Evolutionary conservation across 495 filamentous ascomycete species (phyloP).

Genomic region (Hypoxylon perforatum): DNA sequence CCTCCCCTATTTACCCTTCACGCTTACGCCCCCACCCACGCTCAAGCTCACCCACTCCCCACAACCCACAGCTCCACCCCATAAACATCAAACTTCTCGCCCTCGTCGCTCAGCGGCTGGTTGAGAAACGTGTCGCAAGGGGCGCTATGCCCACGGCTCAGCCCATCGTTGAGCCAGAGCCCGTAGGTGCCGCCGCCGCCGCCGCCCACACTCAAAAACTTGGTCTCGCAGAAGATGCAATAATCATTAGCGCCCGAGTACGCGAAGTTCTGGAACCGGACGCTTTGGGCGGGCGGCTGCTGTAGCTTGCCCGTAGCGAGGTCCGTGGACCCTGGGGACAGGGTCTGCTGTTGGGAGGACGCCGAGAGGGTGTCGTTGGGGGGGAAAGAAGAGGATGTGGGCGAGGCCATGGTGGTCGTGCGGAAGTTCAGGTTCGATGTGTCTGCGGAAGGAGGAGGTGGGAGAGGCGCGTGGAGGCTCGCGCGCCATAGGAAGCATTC

Average conservation of each 20-base stretch:
- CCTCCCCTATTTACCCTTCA: too few relatives aligned
- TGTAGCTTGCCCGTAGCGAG: conserved; percentile 15
- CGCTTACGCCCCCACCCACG: neutral
- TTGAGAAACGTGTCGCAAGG: conserved; percentile 92
- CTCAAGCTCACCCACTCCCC: conserved; percentile 50
- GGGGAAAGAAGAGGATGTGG: conserved; percentile 16
- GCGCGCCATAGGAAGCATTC: conserved; percentile 99
- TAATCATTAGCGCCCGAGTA: conserved; percentile 96
- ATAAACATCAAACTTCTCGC: conserved; percentile 89
- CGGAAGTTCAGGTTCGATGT: conserved; percentile 73
- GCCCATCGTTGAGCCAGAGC: conserved; percentile 89
- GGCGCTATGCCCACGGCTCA: conserved; percentile 86
- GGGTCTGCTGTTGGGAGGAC: conserved; percentile 44
- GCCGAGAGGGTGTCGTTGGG: conserved; percentile 46
- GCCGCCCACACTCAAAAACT: conserved; percentile 87
- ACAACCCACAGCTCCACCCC: conserved; percentile 95
- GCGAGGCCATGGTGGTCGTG: conserved; percentile 70
- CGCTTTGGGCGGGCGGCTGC: conserved; percentile 53
- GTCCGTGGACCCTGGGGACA: conserved; percentile 36
- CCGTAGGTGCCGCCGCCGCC: conserved; percentile 90
- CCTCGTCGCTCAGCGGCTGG: conserved; percentile 93
- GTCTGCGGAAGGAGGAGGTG: conserved; percentile 80
- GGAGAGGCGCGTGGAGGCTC: conserved; percentile 67
- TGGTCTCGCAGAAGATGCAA: conserved; percentile 89
- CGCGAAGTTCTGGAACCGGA: conserved; percentile 96